Percentiles rank a stretch among this genome's conserved stretches.
These are phyloP conservation scores for Cucurbita argyrosperma DNA, from an alignment of 306 rosid genomes.

Conservation along the genomic window DNA sequence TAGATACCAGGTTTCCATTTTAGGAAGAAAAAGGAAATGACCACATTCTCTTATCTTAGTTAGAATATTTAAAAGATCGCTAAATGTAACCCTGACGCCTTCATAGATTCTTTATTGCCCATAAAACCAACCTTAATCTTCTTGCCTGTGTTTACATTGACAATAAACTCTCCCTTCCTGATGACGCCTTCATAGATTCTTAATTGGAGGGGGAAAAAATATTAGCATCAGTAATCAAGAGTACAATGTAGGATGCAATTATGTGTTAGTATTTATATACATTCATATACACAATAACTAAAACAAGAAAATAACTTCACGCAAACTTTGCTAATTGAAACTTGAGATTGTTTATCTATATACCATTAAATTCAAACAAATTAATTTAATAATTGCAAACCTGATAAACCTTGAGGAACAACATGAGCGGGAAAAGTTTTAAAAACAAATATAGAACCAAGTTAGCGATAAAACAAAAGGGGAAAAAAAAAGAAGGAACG, in stretches of 20 bases:
- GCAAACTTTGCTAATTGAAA: not conserved
- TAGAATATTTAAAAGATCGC: not conserved
- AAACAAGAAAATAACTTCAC: not conserved
- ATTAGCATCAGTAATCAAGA: not conserved
- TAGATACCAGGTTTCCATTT: not conserved
- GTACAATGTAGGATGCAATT: not conserved
- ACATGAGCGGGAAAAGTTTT: not conserved
- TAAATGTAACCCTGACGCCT: not conserved
- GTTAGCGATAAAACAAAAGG: not conserved
- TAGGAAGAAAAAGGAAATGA: not conserved
- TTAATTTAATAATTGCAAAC: not conserved
- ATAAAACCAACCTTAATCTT: constrained; percentile 54
- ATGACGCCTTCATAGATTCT: constrained; percentile 91
- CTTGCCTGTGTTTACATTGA: constrained; percentile 83
- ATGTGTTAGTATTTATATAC: not conserved
- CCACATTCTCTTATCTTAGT: not conserved
- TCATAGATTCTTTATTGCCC: not conserved
- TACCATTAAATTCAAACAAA: not conserved
- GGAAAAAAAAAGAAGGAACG: not conserved
- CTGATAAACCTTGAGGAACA: not conserved
- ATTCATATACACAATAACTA: not conserved
- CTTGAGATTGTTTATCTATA: not conserved
- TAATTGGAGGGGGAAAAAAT: constrained; percentile 11
- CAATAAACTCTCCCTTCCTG: constrained; percentile 82
- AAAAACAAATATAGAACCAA: not conserved